Conservation (phyloP, 352 stramenopile genomes). For the Globisporangium acanthophoron region DNA sequence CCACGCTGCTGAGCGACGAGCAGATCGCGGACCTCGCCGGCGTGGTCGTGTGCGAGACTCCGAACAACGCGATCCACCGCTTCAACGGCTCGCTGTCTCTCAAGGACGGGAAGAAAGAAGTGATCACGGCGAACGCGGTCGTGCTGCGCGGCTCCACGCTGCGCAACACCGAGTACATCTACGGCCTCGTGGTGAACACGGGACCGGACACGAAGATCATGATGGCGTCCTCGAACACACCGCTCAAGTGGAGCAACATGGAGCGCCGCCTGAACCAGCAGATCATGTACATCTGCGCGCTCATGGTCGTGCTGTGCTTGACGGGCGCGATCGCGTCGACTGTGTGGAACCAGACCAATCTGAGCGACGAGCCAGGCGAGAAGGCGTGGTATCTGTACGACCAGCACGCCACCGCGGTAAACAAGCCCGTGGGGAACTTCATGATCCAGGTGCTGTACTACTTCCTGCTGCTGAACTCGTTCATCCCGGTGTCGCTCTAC, state of each 20-base stretch:
- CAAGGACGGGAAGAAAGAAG: constrained; percentile 50
- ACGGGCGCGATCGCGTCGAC: constrained; percentile 53
- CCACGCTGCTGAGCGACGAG: constrained; percentile 41
- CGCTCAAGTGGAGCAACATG: constrained; percentile 89
- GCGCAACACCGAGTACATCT: constrained; percentile 90
- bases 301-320: constrained; percentile 78
- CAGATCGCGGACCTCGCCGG: constrained; percentile 47
- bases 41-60: constrained; percentile 70
- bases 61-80: constrained; percentile 89
- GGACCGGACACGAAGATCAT: constrained; percentile 88
- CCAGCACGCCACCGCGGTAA: constrained; percentile 33
- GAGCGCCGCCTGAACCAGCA: constrained; percentile 73
- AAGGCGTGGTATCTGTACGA: constrained; percentile 77
- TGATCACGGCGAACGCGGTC: constrained; percentile 74
- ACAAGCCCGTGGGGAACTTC: constrained; percentile 61
- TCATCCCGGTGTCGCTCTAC: constrained; percentile 95
- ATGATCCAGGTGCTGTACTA: constrained; percentile 92
- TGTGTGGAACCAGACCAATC: constrained; percentile 63
- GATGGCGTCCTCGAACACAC: constrained; percentile 73
- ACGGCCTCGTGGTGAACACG: constrained; percentile 90
- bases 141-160: constrained; percentile 85
- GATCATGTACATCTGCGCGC: constrained; percentile 78
- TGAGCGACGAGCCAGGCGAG: constrained; percentile 27
- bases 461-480: constrained; percentile 91
- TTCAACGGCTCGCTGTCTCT: constrained; percentile 87